Conservation (phyloP, 495 filamentous ascomycete species). For the Polyplosphaeria fusca region DNA sequence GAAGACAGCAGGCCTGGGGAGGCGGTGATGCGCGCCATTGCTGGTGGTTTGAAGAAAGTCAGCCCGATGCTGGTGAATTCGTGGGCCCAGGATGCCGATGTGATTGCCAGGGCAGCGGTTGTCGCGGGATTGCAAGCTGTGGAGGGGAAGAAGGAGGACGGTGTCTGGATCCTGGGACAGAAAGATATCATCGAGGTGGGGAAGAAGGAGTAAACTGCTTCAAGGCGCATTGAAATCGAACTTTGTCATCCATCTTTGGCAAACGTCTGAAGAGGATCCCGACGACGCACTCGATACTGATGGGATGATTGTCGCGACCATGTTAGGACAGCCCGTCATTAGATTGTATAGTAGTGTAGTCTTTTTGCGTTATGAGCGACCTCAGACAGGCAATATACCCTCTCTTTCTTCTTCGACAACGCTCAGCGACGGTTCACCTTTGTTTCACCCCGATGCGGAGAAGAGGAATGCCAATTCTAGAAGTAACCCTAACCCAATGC, state of each 20-base stretch:
- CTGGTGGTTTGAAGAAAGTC: constrained; percentile 51
- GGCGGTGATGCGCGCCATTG: constrained; percentile 49
- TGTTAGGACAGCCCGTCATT: too few relatives aligned
- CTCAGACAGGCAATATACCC: too few relatives aligned
- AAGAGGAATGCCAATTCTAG: too few relatives aligned
- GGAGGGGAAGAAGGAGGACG: constrained; percentile 38
- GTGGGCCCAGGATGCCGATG: constrained; percentile 71
- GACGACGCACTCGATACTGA: too few relatives aligned
- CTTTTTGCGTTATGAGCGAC: too few relatives aligned
- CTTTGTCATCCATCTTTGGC: background rate
- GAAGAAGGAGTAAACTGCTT: constrained; percentile 18
- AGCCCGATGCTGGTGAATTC: constrained; percentile 57
- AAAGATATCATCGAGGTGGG: constrained; percentile 40
- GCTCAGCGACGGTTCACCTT: too few relatives aligned
- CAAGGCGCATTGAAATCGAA: background rate
- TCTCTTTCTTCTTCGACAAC: too few relatives aligned
- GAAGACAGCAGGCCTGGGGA: constrained; percentile 54
- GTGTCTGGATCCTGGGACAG: constrained; percentile 35
- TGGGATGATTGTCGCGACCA: too few relatives aligned
- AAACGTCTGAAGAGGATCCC: too few relatives aligned
- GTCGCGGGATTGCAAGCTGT: constrained; percentile 47
- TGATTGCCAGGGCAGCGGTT: constrained; percentile 72
- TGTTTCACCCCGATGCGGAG: too few relatives aligned
- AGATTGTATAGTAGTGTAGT: too few relatives aligned
- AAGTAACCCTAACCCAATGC: too few relatives aligned